A percentile compares a stretch with the other conserved stretches of the same genome.
These are phyloP conservation scores for Silybum marianum DNA, from an alignment of 129 eudicot species.

Conservation along the genomic window DNA sequence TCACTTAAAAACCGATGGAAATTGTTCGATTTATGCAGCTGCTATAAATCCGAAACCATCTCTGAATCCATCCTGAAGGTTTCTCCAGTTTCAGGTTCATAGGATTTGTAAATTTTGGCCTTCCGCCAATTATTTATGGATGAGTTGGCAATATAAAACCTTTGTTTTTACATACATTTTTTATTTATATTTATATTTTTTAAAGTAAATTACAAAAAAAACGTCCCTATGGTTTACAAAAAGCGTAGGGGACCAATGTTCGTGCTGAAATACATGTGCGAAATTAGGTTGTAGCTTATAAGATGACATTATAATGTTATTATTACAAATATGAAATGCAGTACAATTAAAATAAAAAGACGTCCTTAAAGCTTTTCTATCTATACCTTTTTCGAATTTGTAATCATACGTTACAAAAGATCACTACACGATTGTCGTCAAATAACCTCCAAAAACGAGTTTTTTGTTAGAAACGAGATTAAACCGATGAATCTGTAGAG, in stretches of 20 bases:
- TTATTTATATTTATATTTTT: no score
- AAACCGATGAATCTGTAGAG: neutral
- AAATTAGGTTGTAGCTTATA: neutral
- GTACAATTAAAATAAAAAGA: neutral
- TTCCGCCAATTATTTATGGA: neutral
- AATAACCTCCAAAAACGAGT: neutral
- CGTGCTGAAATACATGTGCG: no score
- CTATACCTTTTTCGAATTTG: neutral
- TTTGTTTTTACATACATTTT: neutral
- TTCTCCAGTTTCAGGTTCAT: neutral
- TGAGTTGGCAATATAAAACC: neutral
- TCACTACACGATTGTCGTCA: neutral
- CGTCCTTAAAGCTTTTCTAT: neutral
- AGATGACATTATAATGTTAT: neutral
- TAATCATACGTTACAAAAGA: conserved; percentile 1
- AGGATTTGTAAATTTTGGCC: conserved; percentile 2
- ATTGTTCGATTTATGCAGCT: conserved; percentile 65
- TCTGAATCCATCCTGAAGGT: conserved; percentile 27
- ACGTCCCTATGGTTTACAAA: neutral
- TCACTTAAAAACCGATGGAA: conserved; percentile 60
- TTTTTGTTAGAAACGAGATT: neutral
- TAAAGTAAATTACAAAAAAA: neutral
- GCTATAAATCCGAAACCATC: conserved; percentile 41
- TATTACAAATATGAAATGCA: neutral
- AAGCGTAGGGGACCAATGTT: no score